Evolutionary conservation across 1,139 yeast genomes (phyloP), one percentile per base, ranked within the genome.

Genomic region (Hyphopichia burtonii): DNA sequence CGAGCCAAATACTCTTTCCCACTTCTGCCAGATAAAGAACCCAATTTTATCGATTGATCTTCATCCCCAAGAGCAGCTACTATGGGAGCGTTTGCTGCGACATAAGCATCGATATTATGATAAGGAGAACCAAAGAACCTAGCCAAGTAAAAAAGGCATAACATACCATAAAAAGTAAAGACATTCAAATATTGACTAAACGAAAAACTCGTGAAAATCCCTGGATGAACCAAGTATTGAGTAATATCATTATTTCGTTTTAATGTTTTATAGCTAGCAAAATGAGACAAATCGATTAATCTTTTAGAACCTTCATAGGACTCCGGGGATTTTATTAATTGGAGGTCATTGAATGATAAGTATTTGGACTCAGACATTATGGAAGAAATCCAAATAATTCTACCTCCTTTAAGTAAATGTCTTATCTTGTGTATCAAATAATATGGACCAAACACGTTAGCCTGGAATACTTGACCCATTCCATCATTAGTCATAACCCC

Each of bases 281-380:
- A 62, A 62, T 93, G 98, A 40, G 90, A 64, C 45, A 91, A 73
- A 59, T 94, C 99, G 32, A 93, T 83, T 48, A 86, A 70, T 54
- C 96, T 72, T 59, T 94, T 94, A 1, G 98, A 89, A 4, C 96
- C 96, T 61, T 91, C 99, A 58, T 93, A 94, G 8, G 96, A 81
- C 42, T 77, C 79, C 34, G 74, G 74, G 17, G 86, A 76, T 48
- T 75, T 61, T 34, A 87, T 51, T 47, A 90, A 69, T 58, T 91
- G 89, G 37, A 91, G 62, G 55, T 94, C 99, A 37, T 84, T 70
- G 44, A 82, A 70, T 10, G 91, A 82, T 35, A 90, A 71, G 56
- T 77, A 82, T 44, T 82, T 75, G 1, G 94, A 84, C 39, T 78
- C 78, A 0, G 95, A 81, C 80, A 89, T 86, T 36, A 87, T 66